Base-by-base conservation (phyloP, 371 early-diverging fungal species). In the Mortierella sp. region DNA sequence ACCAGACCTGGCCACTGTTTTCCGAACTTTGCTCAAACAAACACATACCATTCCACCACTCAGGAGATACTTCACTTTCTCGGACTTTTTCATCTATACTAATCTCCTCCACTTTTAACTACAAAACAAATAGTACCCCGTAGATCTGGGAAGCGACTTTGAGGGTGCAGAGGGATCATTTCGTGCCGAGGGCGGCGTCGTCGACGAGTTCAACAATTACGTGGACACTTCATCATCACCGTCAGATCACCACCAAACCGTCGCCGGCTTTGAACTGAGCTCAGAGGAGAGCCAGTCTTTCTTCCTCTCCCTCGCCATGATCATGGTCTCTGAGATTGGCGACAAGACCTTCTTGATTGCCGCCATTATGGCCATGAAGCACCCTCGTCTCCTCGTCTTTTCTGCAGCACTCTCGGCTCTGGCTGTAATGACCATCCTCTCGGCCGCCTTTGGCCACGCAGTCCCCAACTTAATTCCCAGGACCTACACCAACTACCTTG, bases 261-360 rank as follows among this genome's bases (percentile, higher is more conserved):
- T 71, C 5, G 83, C 73, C 7, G 78, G 81, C 13, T 68, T 85
- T 19, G 86, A 85, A 6, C 44, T 85, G 24, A 80, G 77, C 72
- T 68, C 82, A 0, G 86, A 85, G 54, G 86, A 85, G 38, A 72
- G 80, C 26, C 82, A 82, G 75, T 85, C 86, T 24, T 85, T 85
- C 72, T 80, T 85, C 75, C 70, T 85, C 11, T 85, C 86, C 13
- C 45, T 85, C 34, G 82, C 86, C 58, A 96, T 98, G 93, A 98
- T 97, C 74, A 90, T 97, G 34, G 95, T 97, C 28, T 97, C 97
- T 16, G 99, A 98, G 87, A 97, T 98, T 80, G 99, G 99, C 68
- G 99, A 99, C 94, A 99, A 99, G 91, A 99, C 99, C 24, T 99
- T 99, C 82, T 91, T 99, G 75, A 98, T 99, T 76, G 97, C 97